Base-by-base conservation (phyloP, 176 grass and related monocot species). In the Ensete glaucum region DNA sequence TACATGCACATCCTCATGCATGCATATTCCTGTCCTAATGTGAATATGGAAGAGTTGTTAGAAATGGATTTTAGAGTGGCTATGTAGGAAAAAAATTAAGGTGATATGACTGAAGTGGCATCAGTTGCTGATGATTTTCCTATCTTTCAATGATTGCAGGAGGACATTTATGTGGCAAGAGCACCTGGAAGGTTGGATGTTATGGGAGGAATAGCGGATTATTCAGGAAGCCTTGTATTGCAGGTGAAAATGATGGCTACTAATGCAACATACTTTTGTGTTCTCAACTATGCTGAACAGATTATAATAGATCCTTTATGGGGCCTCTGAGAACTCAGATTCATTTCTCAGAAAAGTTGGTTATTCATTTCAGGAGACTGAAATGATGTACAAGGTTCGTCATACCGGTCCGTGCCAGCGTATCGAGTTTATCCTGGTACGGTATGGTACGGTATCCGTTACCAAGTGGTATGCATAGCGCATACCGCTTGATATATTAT, bases 151-250 rank as follows among this genome's bases (percentile, higher is more conserved):
- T 78, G 63, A 23, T 77, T 80, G 24, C 62, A 92, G 90, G 88
- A 93, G 67, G 90, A 93, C 52, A 93, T 98, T 91, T 93, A 89
- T 93, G 88, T 98, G 59, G 88, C 90, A 78, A 87, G 94, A 84
- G 94, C 94, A 62, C 94, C 94, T 80, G 94, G 94, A 59, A 82
- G 94, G 67, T 88, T 98, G 67, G 94, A 98, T 76, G 90, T 98
- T 21, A 98, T 98, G 90, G 94, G 94, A 74, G 94, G 94, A 43
- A 93, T 98, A 53, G 94, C 94, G 24, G 94, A 98, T 87, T 98
- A 98, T 79, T 98, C 94, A 24, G 94, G 94, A 71, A 91, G 88
- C 79, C 88, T 98, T 83, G 94, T 98, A 71, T 78, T 98, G 49
- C 90, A 98, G 85, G 94, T 93, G 72, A 73, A 66, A 53, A 20